These are phyloP conservation scores for Sideroxylon spinosum DNA, from an alignment of 179 eudicot genomes.

Conservation along the genomic window DNA sequence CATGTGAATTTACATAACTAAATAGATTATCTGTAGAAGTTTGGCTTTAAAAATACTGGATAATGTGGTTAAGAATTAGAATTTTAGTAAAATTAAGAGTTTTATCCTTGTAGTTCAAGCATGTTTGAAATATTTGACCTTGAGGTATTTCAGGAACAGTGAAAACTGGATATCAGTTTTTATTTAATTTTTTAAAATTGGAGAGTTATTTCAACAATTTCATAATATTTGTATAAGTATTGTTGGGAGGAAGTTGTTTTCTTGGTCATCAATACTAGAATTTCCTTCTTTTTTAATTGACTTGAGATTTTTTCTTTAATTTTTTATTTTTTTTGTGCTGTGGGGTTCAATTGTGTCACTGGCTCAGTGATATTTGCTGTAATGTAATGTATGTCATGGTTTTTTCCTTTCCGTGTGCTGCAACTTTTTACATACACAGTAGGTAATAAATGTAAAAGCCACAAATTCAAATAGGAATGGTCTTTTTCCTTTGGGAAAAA, in stretches of 20 bases:
- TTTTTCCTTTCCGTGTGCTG: neutral
- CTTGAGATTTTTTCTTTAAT: too few species aligned
- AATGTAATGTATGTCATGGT: neutral
- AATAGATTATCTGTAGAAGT: too few species aligned
- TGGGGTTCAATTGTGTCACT: too few species aligned
- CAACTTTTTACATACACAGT: neutral
- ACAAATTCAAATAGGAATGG: neutral
- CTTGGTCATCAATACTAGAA: neutral
- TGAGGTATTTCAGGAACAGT: too few species aligned
- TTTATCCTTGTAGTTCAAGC: too few species aligned
- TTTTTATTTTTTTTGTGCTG: neutral
- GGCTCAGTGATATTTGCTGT: neutral
- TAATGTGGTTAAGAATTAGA: too few species aligned
- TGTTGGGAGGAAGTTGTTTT: neutral
- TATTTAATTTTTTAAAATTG: neutral
- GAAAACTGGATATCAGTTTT: too few species aligned
- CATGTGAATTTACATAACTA: too few species aligned
- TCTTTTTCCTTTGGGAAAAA: neutral
- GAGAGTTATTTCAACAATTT: neutral
- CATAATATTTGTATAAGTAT: neutral
- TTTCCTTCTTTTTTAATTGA: too few species aligned
- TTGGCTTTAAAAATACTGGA: too few species aligned
- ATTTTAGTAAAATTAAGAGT: too few species aligned
- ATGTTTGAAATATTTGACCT: too few species aligned
- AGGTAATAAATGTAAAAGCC: neutral